Evolutionary conservation across 2,329 filamentous ascomycete genomes (phyloP).

Genomic region (Botrytis elliptica): DNA sequence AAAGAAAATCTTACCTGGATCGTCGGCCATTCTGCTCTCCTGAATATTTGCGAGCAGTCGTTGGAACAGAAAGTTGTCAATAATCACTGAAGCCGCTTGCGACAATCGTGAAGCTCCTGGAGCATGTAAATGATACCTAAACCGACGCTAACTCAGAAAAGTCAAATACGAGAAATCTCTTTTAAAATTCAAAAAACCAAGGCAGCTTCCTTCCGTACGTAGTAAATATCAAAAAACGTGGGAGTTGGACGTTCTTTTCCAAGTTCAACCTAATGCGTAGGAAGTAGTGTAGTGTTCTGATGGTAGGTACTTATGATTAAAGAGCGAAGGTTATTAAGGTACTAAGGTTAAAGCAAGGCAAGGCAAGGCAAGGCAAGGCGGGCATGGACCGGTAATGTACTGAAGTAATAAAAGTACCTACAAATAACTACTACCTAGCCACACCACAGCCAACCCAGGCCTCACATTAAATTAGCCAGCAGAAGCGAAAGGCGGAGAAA

Average conservation of each 20-base stretch:
- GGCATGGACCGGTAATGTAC: not conserved
- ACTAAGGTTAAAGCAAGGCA: not conserved
- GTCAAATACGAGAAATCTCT: not conserved
- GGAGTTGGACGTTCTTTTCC: not conserved
- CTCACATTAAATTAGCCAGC: not conserved
- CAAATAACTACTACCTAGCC: not conserved
- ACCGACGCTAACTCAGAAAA: not conserved
- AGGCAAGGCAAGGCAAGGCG: not conserved
- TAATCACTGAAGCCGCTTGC: not conserved
- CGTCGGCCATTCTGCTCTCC: conserved; percentile 36
- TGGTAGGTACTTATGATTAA: not conserved
- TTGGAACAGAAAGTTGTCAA: not conserved
- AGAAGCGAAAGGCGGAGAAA: conserved; percentile 3
- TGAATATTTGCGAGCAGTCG: not conserved
- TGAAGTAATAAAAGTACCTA: not conserved
- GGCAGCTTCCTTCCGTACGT: not conserved
- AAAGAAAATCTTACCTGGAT: conserved; percentile 47
- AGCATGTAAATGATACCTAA: not conserved
- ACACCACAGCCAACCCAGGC: not conserved
- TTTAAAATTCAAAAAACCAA: not conserved
- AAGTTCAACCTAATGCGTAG: not conserved
- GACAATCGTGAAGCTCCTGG: not conserved
- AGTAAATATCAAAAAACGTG: not conserved
- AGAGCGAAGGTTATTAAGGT: not conserved
- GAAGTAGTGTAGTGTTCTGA: not conserved